These are phyloP conservation scores for Verticillium klebahnii DNA, from an alignment of 2,329 filamentous ascomycete species.

Conservation along the genomic window DNA sequence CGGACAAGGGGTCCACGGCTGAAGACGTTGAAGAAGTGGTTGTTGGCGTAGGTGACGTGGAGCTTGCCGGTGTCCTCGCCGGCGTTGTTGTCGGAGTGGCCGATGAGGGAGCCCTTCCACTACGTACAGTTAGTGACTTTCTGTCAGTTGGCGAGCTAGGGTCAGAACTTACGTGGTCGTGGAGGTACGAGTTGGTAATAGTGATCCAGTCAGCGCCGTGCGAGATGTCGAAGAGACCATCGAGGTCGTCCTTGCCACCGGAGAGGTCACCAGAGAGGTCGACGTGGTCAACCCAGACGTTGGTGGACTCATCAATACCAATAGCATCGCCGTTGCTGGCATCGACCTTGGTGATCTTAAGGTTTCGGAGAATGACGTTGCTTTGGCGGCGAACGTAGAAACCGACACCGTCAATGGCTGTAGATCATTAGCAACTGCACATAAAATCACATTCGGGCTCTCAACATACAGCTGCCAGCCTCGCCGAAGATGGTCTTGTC, in stretches of 20 bases:
- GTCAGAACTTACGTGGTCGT: constrained; percentile 27
- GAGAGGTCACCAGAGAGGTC: constrained; percentile 30
- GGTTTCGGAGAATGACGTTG: constrained; percentile 55
- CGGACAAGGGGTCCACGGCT: constrained; percentile 54
- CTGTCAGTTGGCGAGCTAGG: neutral
- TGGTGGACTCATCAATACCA: constrained; percentile 39
- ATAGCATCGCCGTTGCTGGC: constrained; percentile 51
- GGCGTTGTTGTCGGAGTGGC: constrained; percentile 55
- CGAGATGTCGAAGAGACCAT: constrained; percentile 38
- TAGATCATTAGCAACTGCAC: neutral
- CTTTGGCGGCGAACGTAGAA: constrained; percentile 42
- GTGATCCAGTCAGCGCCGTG: constrained; percentile 39
- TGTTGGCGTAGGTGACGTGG: constrained; percentile 56
- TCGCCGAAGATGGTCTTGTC: constrained; percentile 37
- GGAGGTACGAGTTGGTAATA: constrained; percentile 35
- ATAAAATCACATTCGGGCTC: no score
- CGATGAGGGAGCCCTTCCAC: constrained; percentile 54
- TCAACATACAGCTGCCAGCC: constrained; percentile 14
- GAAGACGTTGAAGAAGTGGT: constrained; percentile 57
- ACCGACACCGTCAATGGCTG: constrained; percentile 37
- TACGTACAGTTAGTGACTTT: constrained; percentile 19
- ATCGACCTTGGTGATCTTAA: constrained; percentile 42
- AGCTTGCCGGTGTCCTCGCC: constrained; percentile 55
- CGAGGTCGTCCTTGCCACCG: constrained; percentile 37
- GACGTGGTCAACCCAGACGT: constrained; percentile 44